phyloP scores from a whole-genome alignment of 768 basidiomycete genomes.

The Leccinum variicolor region DNA sequence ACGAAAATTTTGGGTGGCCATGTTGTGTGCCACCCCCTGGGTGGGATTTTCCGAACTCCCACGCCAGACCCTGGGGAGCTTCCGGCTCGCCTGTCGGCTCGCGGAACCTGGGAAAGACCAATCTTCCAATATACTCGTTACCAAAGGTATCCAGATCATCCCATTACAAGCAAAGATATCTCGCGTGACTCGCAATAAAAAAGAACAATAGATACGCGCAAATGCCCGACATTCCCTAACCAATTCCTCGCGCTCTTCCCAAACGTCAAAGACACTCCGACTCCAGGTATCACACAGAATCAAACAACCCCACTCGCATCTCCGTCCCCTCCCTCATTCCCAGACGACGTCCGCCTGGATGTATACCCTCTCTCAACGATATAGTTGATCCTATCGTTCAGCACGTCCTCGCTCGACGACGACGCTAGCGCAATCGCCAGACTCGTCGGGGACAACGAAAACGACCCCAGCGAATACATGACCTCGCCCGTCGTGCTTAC shows the following conservation, averaged over 20 bases:
- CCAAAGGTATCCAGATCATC: too few species aligned
- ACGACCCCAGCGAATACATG: conserved; percentile 13
- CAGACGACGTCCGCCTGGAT: conserved; percentile 9
- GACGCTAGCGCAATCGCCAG: conserved; percentile 21
- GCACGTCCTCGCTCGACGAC: conserved; percentile 23
- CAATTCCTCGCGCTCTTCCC: neutral
- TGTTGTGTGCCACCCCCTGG: too few species aligned
- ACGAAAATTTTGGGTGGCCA: too few species aligned
- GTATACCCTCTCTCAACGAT: conserved; percentile 37
- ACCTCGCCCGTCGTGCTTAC: conserved; percentile 2
- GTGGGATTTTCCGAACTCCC: too few species aligned
- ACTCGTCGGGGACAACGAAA: conserved; percentile 25
- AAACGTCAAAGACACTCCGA: neutral
- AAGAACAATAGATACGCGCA: neutral
- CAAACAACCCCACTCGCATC: neutral
- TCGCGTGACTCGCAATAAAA: too few species aligned
- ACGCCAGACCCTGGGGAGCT: too few species aligned
- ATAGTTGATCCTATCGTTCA: conserved; percentile 32
- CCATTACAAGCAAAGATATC: too few species aligned
- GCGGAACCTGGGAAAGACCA: too few species aligned
- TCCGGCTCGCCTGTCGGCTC: too few species aligned
- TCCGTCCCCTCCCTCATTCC: neutral
- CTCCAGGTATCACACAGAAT: too few species aligned
- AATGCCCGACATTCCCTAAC: neutral
- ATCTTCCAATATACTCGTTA: too few species aligned